phyloP scores from a whole-genome alignment of 345 rosid genomes.

The Triadica sebifera region DNA sequence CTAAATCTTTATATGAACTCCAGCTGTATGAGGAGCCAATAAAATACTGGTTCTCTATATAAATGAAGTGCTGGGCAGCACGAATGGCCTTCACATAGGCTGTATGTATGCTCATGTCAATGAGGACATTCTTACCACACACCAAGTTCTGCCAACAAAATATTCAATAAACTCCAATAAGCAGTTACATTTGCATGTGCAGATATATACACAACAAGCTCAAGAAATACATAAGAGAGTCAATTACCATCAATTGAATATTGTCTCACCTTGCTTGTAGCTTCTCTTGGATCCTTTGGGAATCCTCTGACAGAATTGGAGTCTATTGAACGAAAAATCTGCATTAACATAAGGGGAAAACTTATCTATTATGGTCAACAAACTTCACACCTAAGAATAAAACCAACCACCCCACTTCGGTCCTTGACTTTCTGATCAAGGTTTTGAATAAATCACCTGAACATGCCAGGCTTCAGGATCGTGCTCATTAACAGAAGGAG shows the following conservation, averaged over 20 bases:
- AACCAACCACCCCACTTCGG: conserved; percentile 2
- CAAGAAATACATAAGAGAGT: not conserved
- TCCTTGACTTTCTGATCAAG: conserved; percentile 14
- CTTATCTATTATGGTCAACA: not conserved
- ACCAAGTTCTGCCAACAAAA: conserved; percentile 66
- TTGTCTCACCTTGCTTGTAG: conserved; percentile 57
- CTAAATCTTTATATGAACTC: conserved; percentile 71
- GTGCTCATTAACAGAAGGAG: conserved; percentile 43
- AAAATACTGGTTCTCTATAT: conserved; percentile 95
- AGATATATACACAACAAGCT: not conserved
- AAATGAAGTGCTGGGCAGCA: conserved; percentile 92
- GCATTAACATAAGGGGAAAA: conserved; percentile 23
- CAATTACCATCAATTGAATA: not conserved
- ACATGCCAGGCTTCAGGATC: conserved; percentile 88
- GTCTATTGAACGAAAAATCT: conserved; percentile 96
- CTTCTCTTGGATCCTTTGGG: conserved; percentile 87
- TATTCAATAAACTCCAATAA: conserved; percentile 20
- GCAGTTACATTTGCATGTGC: not conserved
- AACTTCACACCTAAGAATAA: conserved; percentile 2
- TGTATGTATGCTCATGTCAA: conserved; percentile 98
- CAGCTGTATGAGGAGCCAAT: conserved; percentile 90
- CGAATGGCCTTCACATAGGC: conserved; percentile 97
- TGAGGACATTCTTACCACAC: conserved; percentile 88
- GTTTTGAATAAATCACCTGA: conserved; percentile 54
- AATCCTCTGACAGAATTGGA: conserved; percentile 85